These are phyloP conservation scores for Penicillium janthinellum DNA, from an alignment of 2,329 filamentous ascomycete species.

Conservation along the genomic window DNA sequence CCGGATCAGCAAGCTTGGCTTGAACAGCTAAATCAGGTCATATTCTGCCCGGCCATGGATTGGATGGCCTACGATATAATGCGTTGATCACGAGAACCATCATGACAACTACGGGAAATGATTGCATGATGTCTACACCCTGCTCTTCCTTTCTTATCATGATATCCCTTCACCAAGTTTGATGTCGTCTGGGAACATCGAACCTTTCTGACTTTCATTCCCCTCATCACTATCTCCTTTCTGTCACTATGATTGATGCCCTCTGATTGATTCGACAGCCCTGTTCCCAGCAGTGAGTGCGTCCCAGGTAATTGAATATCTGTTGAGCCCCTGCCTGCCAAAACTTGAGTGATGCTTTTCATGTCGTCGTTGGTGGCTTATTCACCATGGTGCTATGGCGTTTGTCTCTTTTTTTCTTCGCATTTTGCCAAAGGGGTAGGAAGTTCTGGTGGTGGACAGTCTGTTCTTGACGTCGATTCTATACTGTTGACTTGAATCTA, in stretches of 20 bases:
- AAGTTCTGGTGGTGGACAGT: not conserved
- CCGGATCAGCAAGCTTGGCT: conserved; percentile 41
- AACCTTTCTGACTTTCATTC: not conserved
- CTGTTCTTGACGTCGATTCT: not conserved
- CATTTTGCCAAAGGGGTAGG: not conserved
- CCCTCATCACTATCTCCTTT: not conserved
- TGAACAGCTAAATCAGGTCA: conserved; percentile 19
- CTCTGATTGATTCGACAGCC: not conserved
- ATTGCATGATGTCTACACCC: not conserved
- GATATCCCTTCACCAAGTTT: not conserved
- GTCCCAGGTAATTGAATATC: not conserved
- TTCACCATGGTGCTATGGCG: conserved; percentile 12
- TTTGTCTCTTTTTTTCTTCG: not conserved
- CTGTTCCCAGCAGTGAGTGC: not conserved
- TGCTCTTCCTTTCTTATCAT: not conserved
- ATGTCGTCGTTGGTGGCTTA: conserved; percentile 1
- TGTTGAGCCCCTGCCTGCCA: conserved; percentile 9
- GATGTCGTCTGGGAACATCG: not conserved
- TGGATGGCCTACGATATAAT: conserved; percentile 11
- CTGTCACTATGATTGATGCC: not conserved
- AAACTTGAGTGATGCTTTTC: conserved; percentile 11
- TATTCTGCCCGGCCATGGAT: conserved; percentile 2
- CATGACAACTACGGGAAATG: not conserved
- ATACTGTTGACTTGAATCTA: conserved; percentile 11
- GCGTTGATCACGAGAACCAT: conserved; percentile 7